These are phyloP conservation scores for Chaetomium fimeti DNA, from an alignment of 495 filamentous ascomycete species.

Conservation along the genomic window DNA sequence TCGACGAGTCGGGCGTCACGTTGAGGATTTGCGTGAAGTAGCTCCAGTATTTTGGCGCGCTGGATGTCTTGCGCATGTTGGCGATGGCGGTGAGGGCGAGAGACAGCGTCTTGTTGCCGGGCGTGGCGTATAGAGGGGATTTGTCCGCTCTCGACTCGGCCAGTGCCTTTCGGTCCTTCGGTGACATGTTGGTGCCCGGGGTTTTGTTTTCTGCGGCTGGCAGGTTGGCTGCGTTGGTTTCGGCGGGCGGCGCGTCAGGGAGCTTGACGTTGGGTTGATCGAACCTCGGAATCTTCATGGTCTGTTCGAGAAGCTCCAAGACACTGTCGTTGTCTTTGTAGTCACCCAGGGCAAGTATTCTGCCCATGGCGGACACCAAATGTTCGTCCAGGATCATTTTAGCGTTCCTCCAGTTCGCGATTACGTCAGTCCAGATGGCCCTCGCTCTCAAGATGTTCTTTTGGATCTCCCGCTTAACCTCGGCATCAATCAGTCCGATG, in stretches of 20 bases:
- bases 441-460: slow-evolving; percentile 56
- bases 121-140: slow-evolving; percentile 43
- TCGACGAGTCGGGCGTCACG: slow-evolving; percentile 66
- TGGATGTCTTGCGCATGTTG: slow-evolving; percentile 48
- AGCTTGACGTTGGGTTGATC: slow-evolving; percentile 30
- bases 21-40: slow-evolving; percentile 56
- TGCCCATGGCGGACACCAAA: slow-evolving; percentile 73
- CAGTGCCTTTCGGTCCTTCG: not conserved
- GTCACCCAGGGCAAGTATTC: slow-evolving; percentile 60
- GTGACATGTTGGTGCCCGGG: not conserved
- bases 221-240: not conserved
- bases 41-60: slow-evolving; percentile 69
- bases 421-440: slow-evolving; percentile 75
- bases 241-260: slow-evolving; percentile 4
- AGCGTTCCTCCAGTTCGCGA: slow-evolving; percentile 67
- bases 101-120: slow-evolving; percentile 67
- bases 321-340: slow-evolving; percentile 62
- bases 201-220: not conserved
- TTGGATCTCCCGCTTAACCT: slow-evolving; percentile 33
- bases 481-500: slow-evolving; percentile 18
- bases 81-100: slow-evolving; percentile 63
- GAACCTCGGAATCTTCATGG: slow-evolving; percentile 64
- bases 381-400: slow-evolving; percentile 68
- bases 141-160: not conserved
- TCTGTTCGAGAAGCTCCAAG: slow-evolving; percentile 70